Conservation (phyloP, 2,329 filamentous ascomycete species). For the Ophiocordyceps camponoti-rufipedis region DNA sequence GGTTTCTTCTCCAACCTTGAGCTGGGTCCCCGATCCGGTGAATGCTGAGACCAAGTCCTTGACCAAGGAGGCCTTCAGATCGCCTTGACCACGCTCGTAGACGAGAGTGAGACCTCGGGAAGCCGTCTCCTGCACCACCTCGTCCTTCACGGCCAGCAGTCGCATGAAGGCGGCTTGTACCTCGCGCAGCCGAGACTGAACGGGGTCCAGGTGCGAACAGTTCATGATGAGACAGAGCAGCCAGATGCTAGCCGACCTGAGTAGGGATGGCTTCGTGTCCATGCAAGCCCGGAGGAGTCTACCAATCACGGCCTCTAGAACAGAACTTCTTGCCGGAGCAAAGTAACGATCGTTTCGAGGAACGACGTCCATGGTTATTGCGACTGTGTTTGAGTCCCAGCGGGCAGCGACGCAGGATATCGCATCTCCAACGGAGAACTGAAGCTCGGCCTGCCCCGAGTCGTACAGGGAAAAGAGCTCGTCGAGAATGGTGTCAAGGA, state of each 20-base stretch:
- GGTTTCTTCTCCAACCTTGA: conserved; percentile 79
- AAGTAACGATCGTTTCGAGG: conserved; percentile 16
- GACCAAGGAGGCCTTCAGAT: conserved; percentile 65
- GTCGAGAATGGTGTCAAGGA: conserved; percentile 39
- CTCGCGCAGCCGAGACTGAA: conserved; percentile 57
- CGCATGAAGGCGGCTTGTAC: conserved; percentile 79
- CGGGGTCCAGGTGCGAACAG: conserved; percentile 58
- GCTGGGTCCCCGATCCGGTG: conserved; percentile 53
- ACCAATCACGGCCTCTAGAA: conserved; percentile 41
- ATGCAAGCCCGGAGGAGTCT: conserved; percentile 63
- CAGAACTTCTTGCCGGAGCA: conserved; percentile 19
- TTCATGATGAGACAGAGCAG: conserved; percentile 81
- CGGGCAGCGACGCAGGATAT: conserved; percentile 59
- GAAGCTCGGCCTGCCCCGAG: conserved; percentile 68
- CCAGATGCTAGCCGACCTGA: conserved; percentile 92
- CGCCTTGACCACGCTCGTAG: conserved; percentile 77
- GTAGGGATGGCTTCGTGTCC: conserved; percentile 70
- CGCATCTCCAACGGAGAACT: conserved; percentile 82
- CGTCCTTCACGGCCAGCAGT: conserved; percentile 73
- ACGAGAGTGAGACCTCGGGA: conserved; percentile 81
- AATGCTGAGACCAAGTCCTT: conserved; percentile 80
- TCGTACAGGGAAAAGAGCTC: conserved; percentile 65
- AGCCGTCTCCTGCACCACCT: conserved; percentile 89
- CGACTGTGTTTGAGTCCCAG: conserved; percentile 47
- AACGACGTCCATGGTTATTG: conserved; percentile 55